Conservation (phyloP, 2,329 filamentous ascomycete genomes). For the Capronia coronata region DNA sequence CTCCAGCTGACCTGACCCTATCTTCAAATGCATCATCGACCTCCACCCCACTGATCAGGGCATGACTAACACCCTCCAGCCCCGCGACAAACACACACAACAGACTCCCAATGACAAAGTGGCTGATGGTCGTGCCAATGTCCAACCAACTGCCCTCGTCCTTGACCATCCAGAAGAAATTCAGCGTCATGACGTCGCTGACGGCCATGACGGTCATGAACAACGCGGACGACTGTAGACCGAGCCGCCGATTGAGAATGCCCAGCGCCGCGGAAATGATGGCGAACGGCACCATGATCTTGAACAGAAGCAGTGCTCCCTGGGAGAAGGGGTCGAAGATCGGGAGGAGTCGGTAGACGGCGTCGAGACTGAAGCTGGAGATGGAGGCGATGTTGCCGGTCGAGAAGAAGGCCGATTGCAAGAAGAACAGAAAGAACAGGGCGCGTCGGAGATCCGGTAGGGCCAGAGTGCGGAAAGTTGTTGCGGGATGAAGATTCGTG, state of each 20-base stretch:
- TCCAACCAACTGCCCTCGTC: slow-evolving; percentile 97
- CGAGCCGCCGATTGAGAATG: slow-evolving; percentile 75
- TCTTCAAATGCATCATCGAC: slow-evolving; percentile 31
- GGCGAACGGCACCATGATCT: slow-evolving; percentile 88
- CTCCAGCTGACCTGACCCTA: slow-evolving; percentile 9
- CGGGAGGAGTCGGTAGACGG: slow-evolving; percentile 77
- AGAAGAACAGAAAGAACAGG: slow-evolving; percentile 88
- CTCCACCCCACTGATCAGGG: slow-evolving; percentile 74
- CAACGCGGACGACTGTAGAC: slow-evolving; percentile 77
- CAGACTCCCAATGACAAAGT: slow-evolving; percentile 87
- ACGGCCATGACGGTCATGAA: slow-evolving; percentile 94
- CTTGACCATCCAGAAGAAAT: slow-evolving; percentile 96
- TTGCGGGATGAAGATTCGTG: slow-evolving; percentile 29
- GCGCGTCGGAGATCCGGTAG: slow-evolving; percentile 81
- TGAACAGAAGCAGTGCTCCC: slow-evolving; percentile 75
- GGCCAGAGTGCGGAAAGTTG: slow-evolving; percentile 58
- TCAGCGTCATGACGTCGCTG: slow-evolving; percentile 83
- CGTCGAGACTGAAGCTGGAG: slow-evolving; percentile 88
- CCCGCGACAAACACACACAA: slow-evolving; percentile 85
- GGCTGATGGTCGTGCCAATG: slow-evolving; percentile 92
- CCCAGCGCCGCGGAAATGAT: slow-evolving; percentile 91
- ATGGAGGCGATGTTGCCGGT: slow-evolving; percentile 94
- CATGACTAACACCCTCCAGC: slow-evolving; percentile 76
- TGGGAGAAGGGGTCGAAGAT: slow-evolving; percentile 93
- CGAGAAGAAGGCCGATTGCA: slow-evolving; percentile 94